phyloP scores from a whole-genome alignment of 2,329 filamentous ascomycete species.

The Fusarium sambucinum region DNA sequence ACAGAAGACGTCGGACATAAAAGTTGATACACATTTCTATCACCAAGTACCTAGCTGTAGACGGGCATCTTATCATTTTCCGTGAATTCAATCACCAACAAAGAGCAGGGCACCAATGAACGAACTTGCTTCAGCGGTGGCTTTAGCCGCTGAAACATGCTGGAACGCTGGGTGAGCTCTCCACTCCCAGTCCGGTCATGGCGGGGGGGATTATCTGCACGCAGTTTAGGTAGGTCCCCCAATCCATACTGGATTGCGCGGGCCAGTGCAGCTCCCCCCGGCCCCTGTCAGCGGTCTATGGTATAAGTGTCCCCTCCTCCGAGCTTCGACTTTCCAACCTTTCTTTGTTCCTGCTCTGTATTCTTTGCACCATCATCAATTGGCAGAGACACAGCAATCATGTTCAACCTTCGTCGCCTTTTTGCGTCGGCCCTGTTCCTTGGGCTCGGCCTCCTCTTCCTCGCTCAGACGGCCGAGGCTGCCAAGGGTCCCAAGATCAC shows the following conservation, averaged over 20 bases:
- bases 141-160: slow-evolving; percentile 42
- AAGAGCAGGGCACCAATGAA: slow-evolving; percentile 16
- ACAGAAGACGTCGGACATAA: slow-evolving; percentile 17
- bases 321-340: slow-evolving; percentile 31
- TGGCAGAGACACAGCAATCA: slow-evolving; percentile 58
- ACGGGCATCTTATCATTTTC: slow-evolving; percentile 15
- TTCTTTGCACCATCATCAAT: slow-evolving; percentile 36
- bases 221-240: slow-evolving; percentile 25
- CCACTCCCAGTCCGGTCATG: slow-evolving; percentile 28
- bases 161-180: slow-evolving; percentile 41
- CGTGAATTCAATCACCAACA: background rate
- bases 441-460: slow-evolving; percentile 78
- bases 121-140: slow-evolving; percentile 19
- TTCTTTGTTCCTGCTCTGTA: slow-evolving; percentile 17
- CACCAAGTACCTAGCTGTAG: background rate
- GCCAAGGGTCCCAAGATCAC: slow-evolving; percentile 94
- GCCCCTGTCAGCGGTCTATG: slow-evolving; percentile 29
- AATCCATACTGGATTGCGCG: slow-evolving; percentile 29
- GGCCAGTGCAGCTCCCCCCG: slow-evolving; percentile 27
- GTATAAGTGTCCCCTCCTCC: slow-evolving; percentile 47
- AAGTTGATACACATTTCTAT: background rate
- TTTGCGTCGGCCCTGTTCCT: slow-evolving; percentile 80
- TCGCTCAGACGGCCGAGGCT: slow-evolving; percentile 79
- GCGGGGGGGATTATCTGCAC: slow-evolving; percentile 22
- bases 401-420: slow-evolving; percentile 80